A percentile compares a stretch with the other conserved stretches of the same genome.
These are phyloP conservation scores for Rhododendron ovatum DNA, from an alignment of 148 eudicot genomes.

Conservation along the genomic window DNA sequence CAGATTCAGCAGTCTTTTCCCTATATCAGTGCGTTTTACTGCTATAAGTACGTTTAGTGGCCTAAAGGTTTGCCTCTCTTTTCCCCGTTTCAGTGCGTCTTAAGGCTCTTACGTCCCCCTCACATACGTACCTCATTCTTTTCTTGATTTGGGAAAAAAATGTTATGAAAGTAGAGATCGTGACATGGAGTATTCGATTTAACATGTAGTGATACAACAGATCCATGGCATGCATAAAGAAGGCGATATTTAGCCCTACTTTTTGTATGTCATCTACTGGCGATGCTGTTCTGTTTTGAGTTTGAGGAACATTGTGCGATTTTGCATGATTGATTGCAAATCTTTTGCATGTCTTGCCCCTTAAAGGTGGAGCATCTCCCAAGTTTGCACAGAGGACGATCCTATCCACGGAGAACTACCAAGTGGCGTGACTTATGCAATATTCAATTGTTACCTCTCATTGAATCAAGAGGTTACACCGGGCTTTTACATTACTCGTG, in stretches of 20 bases:
- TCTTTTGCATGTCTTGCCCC: constrained; percentile 55
- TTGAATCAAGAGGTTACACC: too few species aligned
- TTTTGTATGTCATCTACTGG: not conserved
- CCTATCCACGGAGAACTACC: constrained; percentile 71
- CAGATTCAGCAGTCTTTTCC: constrained; percentile 82
- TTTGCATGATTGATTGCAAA: not conserved
- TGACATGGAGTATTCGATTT: not conserved
- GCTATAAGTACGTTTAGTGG: constrained; percentile 82
- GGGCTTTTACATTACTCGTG: too few species aligned
- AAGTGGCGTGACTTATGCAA: constrained; percentile 46
- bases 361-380: constrained; percentile 75
- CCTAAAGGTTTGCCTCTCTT: constrained; percentile 50
- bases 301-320: not conserved
- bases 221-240: not conserved
- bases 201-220: not conserved
- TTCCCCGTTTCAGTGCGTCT: not conserved
- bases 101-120: not conserved
- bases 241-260: not conserved
- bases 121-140: not conserved
- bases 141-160: not conserved
- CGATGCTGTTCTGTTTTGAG: not conserved
- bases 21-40: constrained; percentile 79
- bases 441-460: too few species aligned
- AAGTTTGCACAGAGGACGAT: constrained; percentile 64
- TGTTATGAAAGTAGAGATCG: not conserved